Conservation (phyloP, 2,329 filamentous ascomycete species). For the Arthrobotrys iridis region DNA sequence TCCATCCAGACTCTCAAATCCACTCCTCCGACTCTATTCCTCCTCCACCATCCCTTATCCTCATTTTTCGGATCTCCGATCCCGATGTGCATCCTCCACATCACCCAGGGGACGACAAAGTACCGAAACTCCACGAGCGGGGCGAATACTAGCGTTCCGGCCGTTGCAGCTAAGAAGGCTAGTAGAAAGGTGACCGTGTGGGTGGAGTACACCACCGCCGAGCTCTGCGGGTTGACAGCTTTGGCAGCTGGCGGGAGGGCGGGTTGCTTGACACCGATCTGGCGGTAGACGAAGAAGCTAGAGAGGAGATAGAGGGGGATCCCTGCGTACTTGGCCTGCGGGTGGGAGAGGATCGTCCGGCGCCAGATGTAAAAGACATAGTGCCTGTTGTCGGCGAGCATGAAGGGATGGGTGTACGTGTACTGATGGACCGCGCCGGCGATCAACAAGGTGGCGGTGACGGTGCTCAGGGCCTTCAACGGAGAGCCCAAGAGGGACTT, state of each 20-base stretch:
- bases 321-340: slow-evolving; percentile 72
- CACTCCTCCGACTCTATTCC: slow-evolving; percentile 56
- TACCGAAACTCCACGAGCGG: slow-evolving; percentile 95
- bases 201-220: slow-evolving; percentile 65
- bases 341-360: slow-evolving; percentile 75
- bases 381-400: slow-evolving; percentile 93
- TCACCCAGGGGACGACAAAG: slow-evolving; percentile 93
- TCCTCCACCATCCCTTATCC: slow-evolving; percentile 20
- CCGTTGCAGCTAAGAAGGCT: slow-evolving; percentile 74
- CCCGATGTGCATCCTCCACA: slow-evolving; percentile 81
- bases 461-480: slow-evolving; percentile 39
- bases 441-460: slow-evolving; percentile 63
- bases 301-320: slow-evolving; percentile 76
- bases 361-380: slow-evolving; percentile 98
- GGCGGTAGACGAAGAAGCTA: slow-evolving; percentile 74
- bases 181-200: slow-evolving; percentile 66
- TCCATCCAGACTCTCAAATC: slow-evolving; percentile 69
- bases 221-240: slow-evolving; percentile 52
- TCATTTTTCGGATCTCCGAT: slow-evolving; percentile 13
- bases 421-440: slow-evolving; percentile 75
- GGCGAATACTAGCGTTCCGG: slow-evolving; percentile 83
- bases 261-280: slow-evolving; percentile 64
- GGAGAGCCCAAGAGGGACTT: slow-evolving; percentile 48
- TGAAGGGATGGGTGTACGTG: slow-evolving; percentile 95
- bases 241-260: slow-evolving; percentile 53